Conservation (phyloP, 2,329 filamentous ascomycete genomes). For the Boeremia exigua region DNA sequence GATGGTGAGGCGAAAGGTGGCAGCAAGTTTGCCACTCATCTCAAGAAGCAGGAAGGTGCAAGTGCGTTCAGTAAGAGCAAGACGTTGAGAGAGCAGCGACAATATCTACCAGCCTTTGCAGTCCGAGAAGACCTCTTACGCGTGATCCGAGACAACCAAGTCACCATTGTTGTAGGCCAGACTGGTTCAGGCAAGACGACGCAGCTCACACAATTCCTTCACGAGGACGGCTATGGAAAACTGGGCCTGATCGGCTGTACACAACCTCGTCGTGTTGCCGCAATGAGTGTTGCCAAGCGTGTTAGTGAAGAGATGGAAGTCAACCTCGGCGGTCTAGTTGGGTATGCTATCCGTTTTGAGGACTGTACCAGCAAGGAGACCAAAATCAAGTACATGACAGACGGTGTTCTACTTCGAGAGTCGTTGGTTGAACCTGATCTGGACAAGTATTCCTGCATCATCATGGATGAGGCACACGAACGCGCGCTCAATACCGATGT, state of each 20-base stretch:
- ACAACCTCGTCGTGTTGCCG: slow-evolving; percentile 92
- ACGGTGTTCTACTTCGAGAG: slow-evolving; percentile 91
- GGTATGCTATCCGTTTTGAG: slow-evolving; percentile 97
- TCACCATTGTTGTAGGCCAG: slow-evolving; percentile 94
- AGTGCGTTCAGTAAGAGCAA: slow-evolving; percentile 95
- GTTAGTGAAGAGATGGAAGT: slow-evolving; percentile 99
- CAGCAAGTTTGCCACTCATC: slow-evolving; percentile 85
- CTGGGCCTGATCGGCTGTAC: slow-evolving; percentile 94
- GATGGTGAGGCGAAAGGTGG: slow-evolving; percentile 71
- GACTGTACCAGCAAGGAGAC: slow-evolving; percentile 97
- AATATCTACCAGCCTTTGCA: slow-evolving; percentile 93
- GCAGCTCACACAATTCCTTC: slow-evolving; percentile 92
- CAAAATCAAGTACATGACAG: slow-evolving; percentile 98
- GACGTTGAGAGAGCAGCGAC: slow-evolving; percentile 85
- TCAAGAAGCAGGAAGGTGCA: slow-evolving; percentile 83
- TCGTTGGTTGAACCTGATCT: slow-evolving; percentile 91
- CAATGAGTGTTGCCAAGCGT: slow-evolving; percentile 98
- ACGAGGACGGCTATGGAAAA: slow-evolving; percentile 92
- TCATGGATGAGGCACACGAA: slow-evolving; percentile 99
- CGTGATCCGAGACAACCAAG: slow-evolving; percentile 95
- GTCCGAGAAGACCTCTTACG: slow-evolving; percentile 90
- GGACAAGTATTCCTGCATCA: slow-evolving; percentile 96
- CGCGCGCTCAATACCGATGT: slow-evolving; percentile 96
- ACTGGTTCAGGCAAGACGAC: slow-evolving; percentile 98
- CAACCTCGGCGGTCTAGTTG: slow-evolving; percentile 82